A percentile compares a stretch with the other conserved stretches of the same genome.
Conservation (phyloP, 768 basidiomycete genomes). For the Rubroboletus satanas region DNA sequence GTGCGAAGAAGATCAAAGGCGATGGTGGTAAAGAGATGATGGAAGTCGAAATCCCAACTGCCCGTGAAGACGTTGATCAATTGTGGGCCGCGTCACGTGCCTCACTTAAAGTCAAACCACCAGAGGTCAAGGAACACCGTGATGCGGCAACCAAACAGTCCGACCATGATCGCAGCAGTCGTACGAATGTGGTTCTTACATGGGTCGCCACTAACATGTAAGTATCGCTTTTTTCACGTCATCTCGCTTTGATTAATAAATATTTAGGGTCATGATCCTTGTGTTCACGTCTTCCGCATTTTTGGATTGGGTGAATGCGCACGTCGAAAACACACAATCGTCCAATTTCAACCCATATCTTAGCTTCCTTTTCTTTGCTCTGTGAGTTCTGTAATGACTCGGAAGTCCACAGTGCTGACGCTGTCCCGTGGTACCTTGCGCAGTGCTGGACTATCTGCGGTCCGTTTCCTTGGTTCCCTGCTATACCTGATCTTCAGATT, state of each 20-base stretch:
- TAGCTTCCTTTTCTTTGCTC: constrained; percentile 70
- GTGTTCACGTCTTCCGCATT: constrained; percentile 77
- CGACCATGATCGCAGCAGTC: constrained; percentile 79
- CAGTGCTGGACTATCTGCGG: constrained; percentile 74
- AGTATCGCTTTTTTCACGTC: constrained; percentile 22
- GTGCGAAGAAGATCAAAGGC: constrained; percentile 84
- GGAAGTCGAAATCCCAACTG: constrained; percentile 81
- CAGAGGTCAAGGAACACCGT: constrained; percentile 76
- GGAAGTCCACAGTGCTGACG: constrained; percentile 1
- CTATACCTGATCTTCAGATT: constrained; percentile 77
- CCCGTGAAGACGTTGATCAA: constrained; percentile 82
- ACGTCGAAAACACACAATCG: constrained; percentile 47
- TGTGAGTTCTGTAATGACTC: constrained; percentile 34
- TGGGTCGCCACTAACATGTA: constrained; percentile 87
- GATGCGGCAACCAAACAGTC: constrained; percentile 86
- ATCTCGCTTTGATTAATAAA: not conserved
- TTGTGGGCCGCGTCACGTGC: constrained; percentile 76
- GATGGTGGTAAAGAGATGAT: constrained; percentile 83
- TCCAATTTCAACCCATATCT: constrained; percentile 86
- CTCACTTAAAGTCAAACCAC: constrained; percentile 62
- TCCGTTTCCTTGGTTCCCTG: constrained; percentile 77
- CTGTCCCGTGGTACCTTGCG: not conserved
- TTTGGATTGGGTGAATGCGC: constrained; percentile 61
- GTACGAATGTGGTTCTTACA: constrained; percentile 79
- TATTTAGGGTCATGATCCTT: constrained; percentile 58